A percentile compares a stretch with the other conserved stretches of the same genome.
phyloP scores from a whole-genome alignment of 805 yeast species.

The Blastobotrys terrestris region DNA sequence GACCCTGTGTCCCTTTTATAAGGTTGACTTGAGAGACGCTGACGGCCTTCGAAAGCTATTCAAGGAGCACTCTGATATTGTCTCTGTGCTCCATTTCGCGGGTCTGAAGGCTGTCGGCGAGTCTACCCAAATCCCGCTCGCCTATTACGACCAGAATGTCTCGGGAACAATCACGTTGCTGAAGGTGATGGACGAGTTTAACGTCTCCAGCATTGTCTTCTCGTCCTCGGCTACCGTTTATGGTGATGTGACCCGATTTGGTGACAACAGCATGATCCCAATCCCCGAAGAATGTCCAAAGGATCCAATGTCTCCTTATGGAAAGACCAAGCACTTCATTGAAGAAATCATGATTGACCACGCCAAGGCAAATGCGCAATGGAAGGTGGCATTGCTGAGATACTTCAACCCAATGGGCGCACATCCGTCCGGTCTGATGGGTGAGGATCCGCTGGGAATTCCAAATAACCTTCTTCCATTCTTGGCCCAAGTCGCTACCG shows the following conservation, averaged over 20 bases:
- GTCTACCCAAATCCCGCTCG: slow-evolving; percentile 59
- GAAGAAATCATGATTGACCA: slow-evolving; percentile 58
- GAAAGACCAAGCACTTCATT: slow-evolving; percentile 60
- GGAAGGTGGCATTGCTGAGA: slow-evolving; percentile 53
- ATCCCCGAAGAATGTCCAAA: slow-evolving; percentile 74
- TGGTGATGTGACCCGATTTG: slow-evolving; percentile 69
- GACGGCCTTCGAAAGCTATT: slow-evolving; percentile 45
- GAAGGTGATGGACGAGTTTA: slow-evolving; percentile 42
- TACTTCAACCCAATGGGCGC: slow-evolving; percentile 86
- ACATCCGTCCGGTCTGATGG: slow-evolving; percentile 72
- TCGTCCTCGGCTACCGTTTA: slow-evolving; percentile 79
- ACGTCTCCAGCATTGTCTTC: slow-evolving; percentile 55
- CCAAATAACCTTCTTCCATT: slow-evolving; percentile 74
- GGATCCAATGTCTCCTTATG: slow-evolving; percentile 74
- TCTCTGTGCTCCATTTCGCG: slow-evolving; percentile 71
- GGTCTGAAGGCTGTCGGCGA: slow-evolving; percentile 83
- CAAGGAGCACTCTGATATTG: slow-evolving; percentile 39
- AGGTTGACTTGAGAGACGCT: slow-evolving; percentile 53
- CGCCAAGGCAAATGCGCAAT: slow-evolving; percentile 34
- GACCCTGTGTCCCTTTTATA: slow-evolving; percentile 44
- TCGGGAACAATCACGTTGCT: slow-evolving; percentile 56
- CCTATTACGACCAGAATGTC: slow-evolving; percentile 64
- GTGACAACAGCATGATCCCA: slow-evolving; percentile 55
- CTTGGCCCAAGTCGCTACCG: slow-evolving; percentile 72
- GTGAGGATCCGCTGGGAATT: slow-evolving; percentile 74